Conservation (phyloP, 106 monocot genomes). For the Amphibolis antarctica region DNA sequence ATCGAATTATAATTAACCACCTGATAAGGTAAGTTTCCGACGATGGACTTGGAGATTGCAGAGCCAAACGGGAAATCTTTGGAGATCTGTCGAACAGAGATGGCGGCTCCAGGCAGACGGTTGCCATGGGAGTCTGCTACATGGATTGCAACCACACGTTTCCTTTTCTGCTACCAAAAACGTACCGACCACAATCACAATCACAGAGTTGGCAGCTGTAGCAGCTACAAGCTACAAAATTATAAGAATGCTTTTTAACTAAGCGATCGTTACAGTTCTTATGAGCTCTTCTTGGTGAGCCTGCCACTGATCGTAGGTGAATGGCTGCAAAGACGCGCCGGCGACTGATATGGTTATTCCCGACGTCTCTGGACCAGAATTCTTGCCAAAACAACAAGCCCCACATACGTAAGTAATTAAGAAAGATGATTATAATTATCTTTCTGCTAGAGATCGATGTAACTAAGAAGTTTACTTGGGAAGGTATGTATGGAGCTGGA, state of each 20-base stretch:
- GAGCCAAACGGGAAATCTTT: slow-evolving; percentile 83
- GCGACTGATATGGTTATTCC: slow-evolving; percentile 41
- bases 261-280: slow-evolving; percentile 30
- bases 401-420: no score
- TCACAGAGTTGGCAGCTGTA: no score
- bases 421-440: no score
- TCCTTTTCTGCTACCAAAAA: slow-evolving; percentile 80
- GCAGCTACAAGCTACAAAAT: background rate
- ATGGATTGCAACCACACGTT: slow-evolving; percentile 47
- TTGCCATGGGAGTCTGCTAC: slow-evolving; percentile 49
- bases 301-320: slow-evolving; percentile 63
- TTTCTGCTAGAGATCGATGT: no score
- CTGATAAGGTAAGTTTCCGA: slow-evolving; percentile 66
- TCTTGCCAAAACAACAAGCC: no score
- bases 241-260: background rate
- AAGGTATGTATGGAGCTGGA: background rate
- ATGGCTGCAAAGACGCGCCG: slow-evolving; percentile 68
- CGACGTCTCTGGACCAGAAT: slow-evolving; percentile 11
- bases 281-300: slow-evolving; percentile 54
- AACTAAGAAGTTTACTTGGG: background rate
- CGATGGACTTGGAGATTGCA: slow-evolving; percentile 60
- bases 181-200: no score
- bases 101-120: slow-evolving; percentile 36
- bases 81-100: slow-evolving; percentile 35
- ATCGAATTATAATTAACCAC: no score